These are phyloP conservation scores for Immersiporthe knoxdaviesiana DNA, from an alignment of 2,329 filamentous ascomycete species.

Conservation along the genomic window DNA sequence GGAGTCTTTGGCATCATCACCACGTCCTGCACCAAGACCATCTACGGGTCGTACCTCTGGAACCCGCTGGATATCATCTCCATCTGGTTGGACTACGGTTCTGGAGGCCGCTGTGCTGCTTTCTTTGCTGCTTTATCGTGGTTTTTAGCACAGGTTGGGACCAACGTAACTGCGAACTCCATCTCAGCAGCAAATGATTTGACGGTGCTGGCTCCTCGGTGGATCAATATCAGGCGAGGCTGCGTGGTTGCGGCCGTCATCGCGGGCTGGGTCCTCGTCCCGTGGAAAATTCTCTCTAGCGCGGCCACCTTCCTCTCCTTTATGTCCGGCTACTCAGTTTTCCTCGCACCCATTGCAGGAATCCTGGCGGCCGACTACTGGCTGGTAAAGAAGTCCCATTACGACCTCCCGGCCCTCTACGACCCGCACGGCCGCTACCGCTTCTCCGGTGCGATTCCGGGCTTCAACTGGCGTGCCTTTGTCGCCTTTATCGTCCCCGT, in stretches of 20 bases:
- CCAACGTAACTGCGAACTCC: constrained; percentile 60
- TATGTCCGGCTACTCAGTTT: constrained; percentile 51
- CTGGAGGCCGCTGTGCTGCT: constrained; percentile 46
- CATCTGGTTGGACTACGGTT: constrained; percentile 48
- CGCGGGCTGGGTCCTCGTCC: constrained; percentile 55
- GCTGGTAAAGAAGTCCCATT: constrained; percentile 37
- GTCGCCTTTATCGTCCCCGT: constrained; percentile 36
- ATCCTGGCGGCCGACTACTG: constrained; percentile 42
- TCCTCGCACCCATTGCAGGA: constrained; percentile 43
- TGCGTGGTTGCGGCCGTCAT: constrained; percentile 60
- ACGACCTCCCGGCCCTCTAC: constrained; percentile 49
- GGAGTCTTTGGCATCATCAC: constrained; percentile 60
- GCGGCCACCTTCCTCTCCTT: constrained; percentile 49
- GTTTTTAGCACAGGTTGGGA: constrained; percentile 59
- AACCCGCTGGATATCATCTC: constrained; percentile 51
- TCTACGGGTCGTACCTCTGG: constrained; percentile 56
- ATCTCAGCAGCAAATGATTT: constrained; percentile 59
- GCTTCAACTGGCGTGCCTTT: constrained; percentile 41
- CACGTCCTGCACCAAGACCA: constrained; percentile 56
- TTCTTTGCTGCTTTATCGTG: constrained; percentile 56
- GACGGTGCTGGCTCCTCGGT: constrained; percentile 56
- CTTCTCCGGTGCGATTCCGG: constrained; percentile 34
- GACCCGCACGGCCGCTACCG: constrained; percentile 46
- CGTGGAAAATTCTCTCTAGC: constrained; percentile 59
- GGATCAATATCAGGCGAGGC: constrained; percentile 59